Evolutionary conservation across 345 rosid genomes (phyloP).

Genomic region (Clarkia xantiana): DNA sequence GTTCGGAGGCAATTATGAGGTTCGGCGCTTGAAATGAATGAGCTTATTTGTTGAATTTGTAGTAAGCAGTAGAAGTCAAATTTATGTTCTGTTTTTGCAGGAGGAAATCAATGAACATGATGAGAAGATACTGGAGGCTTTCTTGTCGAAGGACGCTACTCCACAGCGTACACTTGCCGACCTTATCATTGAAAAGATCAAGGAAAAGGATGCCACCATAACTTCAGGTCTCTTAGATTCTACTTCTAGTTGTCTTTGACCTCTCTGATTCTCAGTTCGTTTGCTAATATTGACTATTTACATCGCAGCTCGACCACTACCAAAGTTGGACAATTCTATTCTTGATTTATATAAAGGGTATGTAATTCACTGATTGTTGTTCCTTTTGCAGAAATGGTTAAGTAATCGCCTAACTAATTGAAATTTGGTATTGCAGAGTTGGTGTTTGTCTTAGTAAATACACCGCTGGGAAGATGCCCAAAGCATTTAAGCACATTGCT

Average conservation of each 20-base stretch:
- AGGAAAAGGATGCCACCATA: constrained; percentile 36
- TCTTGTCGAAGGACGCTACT: constrained; percentile 51
- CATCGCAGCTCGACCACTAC: constrained; percentile 43
- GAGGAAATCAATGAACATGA: constrained; percentile 70
- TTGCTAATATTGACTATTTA: not conserved
- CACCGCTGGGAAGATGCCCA: constrained; percentile 78
- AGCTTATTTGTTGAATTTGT: not conserved
- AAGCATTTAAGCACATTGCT: constrained; percentile 69
- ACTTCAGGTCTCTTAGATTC: constrained; percentile 33
- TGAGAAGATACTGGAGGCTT: constrained; percentile 70
- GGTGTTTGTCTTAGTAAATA: constrained; percentile 62
- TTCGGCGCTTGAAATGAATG: constrained; percentile 9
- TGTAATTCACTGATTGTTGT: not conserved
- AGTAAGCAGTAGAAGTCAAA: not conserved
- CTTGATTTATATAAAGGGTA: constrained; percentile 70
- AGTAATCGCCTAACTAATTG: too few species aligned
- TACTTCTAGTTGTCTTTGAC: not conserved
- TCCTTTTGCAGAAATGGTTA: not conserved
- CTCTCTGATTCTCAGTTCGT: too few species aligned
- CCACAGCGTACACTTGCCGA: constrained; percentile 69
- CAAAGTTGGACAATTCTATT: constrained; percentile 52
- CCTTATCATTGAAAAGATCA: constrained; percentile 51
- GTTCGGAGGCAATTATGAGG: constrained; percentile 38
- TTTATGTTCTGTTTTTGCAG: constrained; percentile 16
- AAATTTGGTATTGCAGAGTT: constrained; percentile 34